Base-by-base conservation (phyloP, 2,329 filamentous ascomycete genomes). In the Trichophyton simii region DNA sequence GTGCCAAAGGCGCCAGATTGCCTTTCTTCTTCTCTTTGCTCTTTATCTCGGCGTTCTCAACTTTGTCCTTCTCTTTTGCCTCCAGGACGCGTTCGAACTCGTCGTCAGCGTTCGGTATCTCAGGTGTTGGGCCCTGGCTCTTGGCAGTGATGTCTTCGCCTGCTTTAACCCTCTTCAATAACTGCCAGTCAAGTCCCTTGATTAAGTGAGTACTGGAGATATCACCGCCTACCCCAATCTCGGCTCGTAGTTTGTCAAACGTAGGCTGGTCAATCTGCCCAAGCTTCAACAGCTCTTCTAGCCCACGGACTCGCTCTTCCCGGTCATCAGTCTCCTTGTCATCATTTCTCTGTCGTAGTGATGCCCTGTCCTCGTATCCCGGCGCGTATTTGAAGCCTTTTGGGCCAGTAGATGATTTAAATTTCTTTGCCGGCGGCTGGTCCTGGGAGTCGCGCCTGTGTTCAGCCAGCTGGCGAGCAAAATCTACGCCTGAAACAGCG, bases 161-260 rank as follows among this genome's bases (percentile, higher is more conserved):
- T n/a, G 72, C 73, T 60, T 72, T 74, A 0, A 76, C 71, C 58
- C 75, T 68, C 65, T 71, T 67, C 65, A 80, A 77, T 11, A 97
- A 77, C 72, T 88, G 87, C 71, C 90, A 88, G 74, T 99, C 94
- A 58, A 99, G 75, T 0, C 94, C 94, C 71, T 96, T 97, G 57
- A 97, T 87, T 66, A 96, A 75, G 78, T 96, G 90, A 13, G 91
- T 95, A 67, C 85, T 89, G 13, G 78, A 78, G 22, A 91, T 75
- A 71, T 95, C 88, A 6, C 91, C 92, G 2, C 91, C 91, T 0
- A 89, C 78, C 0, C 76, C 83, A 61, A 96, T 89, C 67, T 95
- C 83, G 65, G 83, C 82, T 38, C 87, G 80, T 46, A 92, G 73
- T 67, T 82, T 84, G 68, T 92, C 86, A 71, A 95, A 96, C 0